A percentile compares a stretch with the other conserved stretches of the same genome.
phyloP scores from a whole-genome alignment of 306 rosid genomes.

The Cucumis sativus region DNA sequence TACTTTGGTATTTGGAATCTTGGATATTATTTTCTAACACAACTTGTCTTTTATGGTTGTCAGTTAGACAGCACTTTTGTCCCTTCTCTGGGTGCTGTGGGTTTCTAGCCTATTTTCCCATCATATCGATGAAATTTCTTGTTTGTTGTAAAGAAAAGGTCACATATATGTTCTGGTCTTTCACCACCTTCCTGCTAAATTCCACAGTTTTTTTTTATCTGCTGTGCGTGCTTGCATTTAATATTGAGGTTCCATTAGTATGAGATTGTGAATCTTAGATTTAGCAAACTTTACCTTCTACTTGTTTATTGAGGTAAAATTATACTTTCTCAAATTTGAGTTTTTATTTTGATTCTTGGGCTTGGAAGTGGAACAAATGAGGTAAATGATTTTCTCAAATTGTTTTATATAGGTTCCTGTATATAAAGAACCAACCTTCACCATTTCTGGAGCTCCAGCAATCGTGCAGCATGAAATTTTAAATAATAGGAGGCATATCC shows the following conservation, averaged over 20 bases:
- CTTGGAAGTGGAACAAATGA: not conserved
- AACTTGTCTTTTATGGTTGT: slow-evolving; percentile 1
- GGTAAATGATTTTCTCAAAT: slow-evolving; percentile 6
- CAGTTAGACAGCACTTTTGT: not conserved
- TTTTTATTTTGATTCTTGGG: not conserved
- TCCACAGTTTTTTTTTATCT: not conserved
- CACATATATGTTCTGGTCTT: not conserved
- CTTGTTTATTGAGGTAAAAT: too few species aligned
- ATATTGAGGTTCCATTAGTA: not conserved
- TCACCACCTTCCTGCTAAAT: not conserved
- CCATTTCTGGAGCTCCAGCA: slow-evolving; percentile 78
- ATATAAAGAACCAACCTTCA: slow-evolving; percentile 66
- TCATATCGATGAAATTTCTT: not conserved
- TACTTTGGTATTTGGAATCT: not conserved
- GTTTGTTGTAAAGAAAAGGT: not conserved
- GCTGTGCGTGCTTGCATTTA: not conserved
- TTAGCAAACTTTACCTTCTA: too few species aligned
- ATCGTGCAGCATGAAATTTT: slow-evolving; percentile 86
- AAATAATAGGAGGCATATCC: slow-evolving; percentile 86
- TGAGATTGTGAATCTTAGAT: too few species aligned
- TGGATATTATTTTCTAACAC: not conserved
- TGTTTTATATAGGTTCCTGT: slow-evolving; percentile 68
- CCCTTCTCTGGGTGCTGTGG: not conserved
- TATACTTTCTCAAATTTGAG: too few species aligned
- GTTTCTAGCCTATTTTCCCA: not conserved